phyloP scores from a whole-genome alignment of 2,329 filamentous ascomycete species.

The Anthostomella pinea region DNA sequence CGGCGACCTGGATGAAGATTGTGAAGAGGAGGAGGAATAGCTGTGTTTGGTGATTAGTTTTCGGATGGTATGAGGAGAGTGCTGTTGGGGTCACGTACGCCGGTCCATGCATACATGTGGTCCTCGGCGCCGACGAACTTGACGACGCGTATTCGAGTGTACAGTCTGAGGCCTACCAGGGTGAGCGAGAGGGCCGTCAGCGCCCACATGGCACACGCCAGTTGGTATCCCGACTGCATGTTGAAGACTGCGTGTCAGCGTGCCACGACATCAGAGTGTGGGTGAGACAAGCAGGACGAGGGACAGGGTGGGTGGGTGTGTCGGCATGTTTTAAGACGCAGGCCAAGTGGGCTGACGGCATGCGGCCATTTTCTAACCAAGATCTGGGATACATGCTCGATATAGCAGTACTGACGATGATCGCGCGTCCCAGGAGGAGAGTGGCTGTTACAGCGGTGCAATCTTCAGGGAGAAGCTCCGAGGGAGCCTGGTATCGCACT shows the following conservation, averaged over 20 bases:
- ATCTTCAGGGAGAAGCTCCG: no score
- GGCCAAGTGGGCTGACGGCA: no score
- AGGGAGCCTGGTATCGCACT: no score
- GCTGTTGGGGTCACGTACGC: no score
- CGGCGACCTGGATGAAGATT: slow-evolving; percentile 34
- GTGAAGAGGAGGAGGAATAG: slow-evolving; percentile 35
- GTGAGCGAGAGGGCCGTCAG: slow-evolving; percentile 31
- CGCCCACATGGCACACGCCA: slow-evolving; percentile 34
- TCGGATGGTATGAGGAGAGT: background rate
- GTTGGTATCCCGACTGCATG: slow-evolving; percentile 31
- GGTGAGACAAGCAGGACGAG: slow-evolving; percentile 9
- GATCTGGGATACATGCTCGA: no score
- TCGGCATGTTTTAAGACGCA: no score
- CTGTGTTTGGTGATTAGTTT: slow-evolving; percentile 6
- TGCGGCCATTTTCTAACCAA: no score
- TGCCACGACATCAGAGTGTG: slow-evolving; percentile 4
- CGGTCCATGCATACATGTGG: slow-evolving; percentile 35
- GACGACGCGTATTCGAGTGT: slow-evolving; percentile 32
- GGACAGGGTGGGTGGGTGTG: no score
- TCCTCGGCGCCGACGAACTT: slow-evolving; percentile 37
- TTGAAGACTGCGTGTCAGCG: slow-evolving; percentile 9
- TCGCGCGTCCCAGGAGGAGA: no score
- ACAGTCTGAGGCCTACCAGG: slow-evolving; percentile 24
- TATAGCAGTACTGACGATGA: no score
- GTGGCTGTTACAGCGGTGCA: no score